phyloP scores from a whole-genome alignment of 2,329 filamentous ascomycete species.

The Daldinia sp. region DNA sequence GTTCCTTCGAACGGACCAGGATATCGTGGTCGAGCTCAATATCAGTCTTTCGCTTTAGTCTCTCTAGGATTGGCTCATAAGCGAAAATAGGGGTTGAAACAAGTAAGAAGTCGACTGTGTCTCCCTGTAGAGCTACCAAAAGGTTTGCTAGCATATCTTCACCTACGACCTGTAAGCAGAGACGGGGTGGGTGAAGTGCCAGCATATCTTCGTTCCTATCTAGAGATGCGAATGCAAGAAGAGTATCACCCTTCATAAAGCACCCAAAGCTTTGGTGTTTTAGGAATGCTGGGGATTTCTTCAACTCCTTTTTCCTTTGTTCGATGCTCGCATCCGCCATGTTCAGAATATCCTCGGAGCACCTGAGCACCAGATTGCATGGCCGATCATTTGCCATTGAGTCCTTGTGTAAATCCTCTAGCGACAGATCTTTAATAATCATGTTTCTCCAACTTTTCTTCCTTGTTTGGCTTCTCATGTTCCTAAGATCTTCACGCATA shows the following conservation, averaged over 20 bases:
- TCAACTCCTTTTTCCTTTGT: conserved; percentile 60
- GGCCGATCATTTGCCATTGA: conserved; percentile 48
- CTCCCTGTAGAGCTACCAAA: conserved; percentile 58
- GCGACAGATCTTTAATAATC: conserved; percentile 46
- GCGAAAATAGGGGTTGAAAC: conserved; percentile 76
- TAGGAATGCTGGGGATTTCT: conserved; percentile 62
- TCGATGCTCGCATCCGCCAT: conserved; percentile 50
- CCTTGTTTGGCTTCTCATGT: conserved; percentile 57
- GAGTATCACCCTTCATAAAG: conserved; percentile 62
- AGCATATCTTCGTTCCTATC: conserved; percentile 44
- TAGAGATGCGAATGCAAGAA: conserved; percentile 68
- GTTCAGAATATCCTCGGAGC: conserved; percentile 58
- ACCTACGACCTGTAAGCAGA: conserved; percentile 58
- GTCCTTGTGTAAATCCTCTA: conserved; percentile 56
- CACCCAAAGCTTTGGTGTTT: conserved; percentile 73
- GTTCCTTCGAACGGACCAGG: conserved; percentile 52
- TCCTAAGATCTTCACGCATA: conserved; percentile 68
- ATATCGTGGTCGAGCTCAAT: conserved; percentile 68
- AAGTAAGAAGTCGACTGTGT: conserved; percentile 62
- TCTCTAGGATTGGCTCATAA: conserved; percentile 73
- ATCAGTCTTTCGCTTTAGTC: conserved; percentile 67
- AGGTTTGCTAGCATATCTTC: conserved; percentile 59
- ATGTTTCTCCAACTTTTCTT: conserved; percentile 50
- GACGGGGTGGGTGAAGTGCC: conserved; percentile 42
- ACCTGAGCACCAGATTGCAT: conserved; percentile 58